Base-by-base conservation (phyloP, 495 filamentous ascomycete genomes). In the Amphirosellinia nigrospora region DNA sequence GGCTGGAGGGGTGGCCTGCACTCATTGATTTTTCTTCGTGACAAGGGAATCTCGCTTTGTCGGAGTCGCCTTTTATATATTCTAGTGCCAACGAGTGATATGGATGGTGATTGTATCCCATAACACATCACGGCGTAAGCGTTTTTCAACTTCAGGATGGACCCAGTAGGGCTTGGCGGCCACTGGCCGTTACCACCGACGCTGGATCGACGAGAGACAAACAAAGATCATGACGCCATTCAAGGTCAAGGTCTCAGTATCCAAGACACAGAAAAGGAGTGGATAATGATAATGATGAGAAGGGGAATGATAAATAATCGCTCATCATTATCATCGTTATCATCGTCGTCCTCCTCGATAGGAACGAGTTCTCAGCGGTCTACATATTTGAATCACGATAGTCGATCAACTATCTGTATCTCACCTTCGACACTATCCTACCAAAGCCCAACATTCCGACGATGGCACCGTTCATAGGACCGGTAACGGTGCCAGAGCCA, bases 401-500 rank as follows among this genome's bases (percentile, higher is more conserved):
- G 62, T 19, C 73, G 19, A 91, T 96, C 70, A 82, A 87, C 16
- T 87, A 89, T 74, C 85, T 89, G 34, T 95, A 94, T 74, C 83
- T 97, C 19, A 92, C 89, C 38, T 90, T 93, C 66, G 86, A 90
- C 26, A 95, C 91, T 7, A 74, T 82, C 11, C 75, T 94, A 2
- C 92, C 92, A 1, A 77, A 78, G 15, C 89, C 91, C 7, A 83
- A 84, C 50, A 76, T 78, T 16, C 82, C 85, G 30, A 74, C 80
- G 4, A 36, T 36, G 34, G 64, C 78, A 56, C 28, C 4, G 52
- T 4, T 4, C 13, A 71, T 76, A 4, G 70, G 74, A 0, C 74
- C 38, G 38, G 76, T 82, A 9, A 74, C 32, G 19, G 11, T 86
- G 13, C 82, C 86, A 4, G 86, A 87, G 28, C 79, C 83, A 56